phyloP scores from a whole-genome alignment of 169 alveolate species.

The Toxoplasma gondii region DNA sequence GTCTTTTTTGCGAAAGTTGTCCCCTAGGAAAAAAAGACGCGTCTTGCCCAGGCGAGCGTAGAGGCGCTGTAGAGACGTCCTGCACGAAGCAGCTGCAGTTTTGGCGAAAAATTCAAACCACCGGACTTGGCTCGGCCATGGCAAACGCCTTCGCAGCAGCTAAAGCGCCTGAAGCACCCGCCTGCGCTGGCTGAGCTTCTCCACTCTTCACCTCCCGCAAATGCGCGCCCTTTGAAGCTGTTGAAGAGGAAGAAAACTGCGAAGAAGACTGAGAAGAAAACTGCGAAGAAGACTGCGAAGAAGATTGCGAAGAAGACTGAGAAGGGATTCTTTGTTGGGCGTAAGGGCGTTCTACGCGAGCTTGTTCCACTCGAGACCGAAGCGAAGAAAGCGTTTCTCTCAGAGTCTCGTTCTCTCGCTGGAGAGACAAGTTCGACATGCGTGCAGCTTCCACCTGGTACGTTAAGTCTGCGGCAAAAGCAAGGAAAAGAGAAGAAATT shows the following conservation, averaged over 20 bases:
- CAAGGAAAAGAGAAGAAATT: background rate
- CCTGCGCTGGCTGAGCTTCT: background rate
- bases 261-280: too few relatives aligned
- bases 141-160: background rate
- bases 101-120: too few relatives aligned
- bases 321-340: background rate
- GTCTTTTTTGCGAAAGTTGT: too few relatives aligned
- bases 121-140: background rate
- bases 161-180: background rate
- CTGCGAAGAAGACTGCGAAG: background rate
- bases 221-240: too few relatives aligned
- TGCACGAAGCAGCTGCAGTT: too few relatives aligned
- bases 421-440: background rate
- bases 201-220: too few relatives aligned
- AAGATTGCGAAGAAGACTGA: background rate
- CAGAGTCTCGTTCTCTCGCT: slow-evolving; percentile 4
- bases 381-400: background rate
- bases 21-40: too few relatives aligned
- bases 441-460: slow-evolving; percentile 37
- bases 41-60: too few relatives aligned
- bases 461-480: background rate
- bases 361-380: background rate
- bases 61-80: too few relatives aligned
- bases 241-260: too few relatives aligned
- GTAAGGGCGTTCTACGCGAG: background rate